Evolutionary conservation across 2,329 filamentous ascomycete species (phyloP).

Genomic region (Hypoxylon sp.): DNA sequence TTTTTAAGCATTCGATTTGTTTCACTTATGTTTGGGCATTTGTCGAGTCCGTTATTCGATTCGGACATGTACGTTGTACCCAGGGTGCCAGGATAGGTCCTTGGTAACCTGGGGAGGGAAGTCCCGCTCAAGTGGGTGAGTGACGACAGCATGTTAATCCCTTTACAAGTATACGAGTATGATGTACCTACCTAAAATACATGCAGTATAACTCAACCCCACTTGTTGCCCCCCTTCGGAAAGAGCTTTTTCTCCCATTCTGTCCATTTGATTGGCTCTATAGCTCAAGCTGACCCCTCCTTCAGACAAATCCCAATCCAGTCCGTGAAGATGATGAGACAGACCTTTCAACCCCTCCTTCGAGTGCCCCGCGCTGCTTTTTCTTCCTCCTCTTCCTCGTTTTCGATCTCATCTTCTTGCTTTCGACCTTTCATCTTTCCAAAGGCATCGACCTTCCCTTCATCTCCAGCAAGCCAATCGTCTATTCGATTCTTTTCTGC

Average conservation of each 20-base stretch:
- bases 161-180: constrained; percentile 12
- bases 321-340: constrained; percentile 44
- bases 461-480: constrained; percentile 42
- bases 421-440: constrained; percentile 54
- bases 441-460: constrained; percentile 55
- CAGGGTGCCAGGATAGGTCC: background rate
- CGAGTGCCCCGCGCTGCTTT: constrained; percentile 45
- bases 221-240: constrained; percentile 30
- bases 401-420: constrained; percentile 52
- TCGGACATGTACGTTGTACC: constrained; percentile 6
- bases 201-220: constrained; percentile 14
- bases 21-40: background rate
- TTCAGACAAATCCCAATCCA: constrained; percentile 33
- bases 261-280: constrained; percentile 29
- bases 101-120: constrained; percentile 15
- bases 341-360: constrained; percentile 45
- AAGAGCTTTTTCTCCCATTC: constrained; percentile 34
- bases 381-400: constrained; percentile 47
- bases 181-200: constrained; percentile 21
- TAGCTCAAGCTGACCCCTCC: constrained; percentile 44
- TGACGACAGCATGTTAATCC: constrained; percentile 34
- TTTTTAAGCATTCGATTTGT: background rate
- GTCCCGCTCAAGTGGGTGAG: constrained; percentile 27
- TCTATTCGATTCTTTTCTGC: constrained; percentile 64
- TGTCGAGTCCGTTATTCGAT: background rate